phyloP scores from a whole-genome alignment of 2,329 filamentous ascomycete species.

The Xylaria digitata region DNA sequence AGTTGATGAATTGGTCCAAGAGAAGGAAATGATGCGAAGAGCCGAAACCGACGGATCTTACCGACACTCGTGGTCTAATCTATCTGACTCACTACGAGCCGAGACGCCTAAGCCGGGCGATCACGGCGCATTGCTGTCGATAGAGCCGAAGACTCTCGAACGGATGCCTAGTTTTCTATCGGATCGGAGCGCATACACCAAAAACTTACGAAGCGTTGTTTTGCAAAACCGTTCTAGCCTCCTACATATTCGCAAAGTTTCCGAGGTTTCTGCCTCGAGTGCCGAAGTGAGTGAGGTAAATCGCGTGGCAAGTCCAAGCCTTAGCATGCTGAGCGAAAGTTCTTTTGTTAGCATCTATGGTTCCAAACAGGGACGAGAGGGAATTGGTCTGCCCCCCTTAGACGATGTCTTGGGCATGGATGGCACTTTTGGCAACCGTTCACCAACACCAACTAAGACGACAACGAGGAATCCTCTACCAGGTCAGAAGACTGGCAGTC shows the following conservation, averaged over 20 bases:
- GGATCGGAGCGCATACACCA: conserved; percentile 67
- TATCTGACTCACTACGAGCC: conserved; percentile 41
- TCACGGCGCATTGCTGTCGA: conserved; percentile 35
- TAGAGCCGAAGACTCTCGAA: conserved; percentile 56
- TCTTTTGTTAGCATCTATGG: conserved; percentile 75
- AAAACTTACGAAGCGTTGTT: conserved; percentile 71
- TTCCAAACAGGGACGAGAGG: conserved; percentile 40
- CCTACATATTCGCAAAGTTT: conserved; percentile 61
- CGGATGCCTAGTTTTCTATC: conserved; percentile 75
- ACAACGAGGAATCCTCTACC: conserved; percentile 38
- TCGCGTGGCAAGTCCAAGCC: conserved; percentile 65
- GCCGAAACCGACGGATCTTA: conserved; percentile 59
- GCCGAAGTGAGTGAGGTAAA: conserved; percentile 52
- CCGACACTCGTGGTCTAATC: conserved; percentile 49
- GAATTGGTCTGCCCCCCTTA: conserved; percentile 31
- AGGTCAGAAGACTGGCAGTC: conserved; percentile 38
- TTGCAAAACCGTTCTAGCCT: conserved; percentile 62
- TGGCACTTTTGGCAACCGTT: conserved; percentile 42
- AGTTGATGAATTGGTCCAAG: conserved; percentile 64
- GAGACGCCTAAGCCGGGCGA: conserved; percentile 42
- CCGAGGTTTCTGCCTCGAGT: conserved; percentile 52
- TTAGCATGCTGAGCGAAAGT: conserved; percentile 75
- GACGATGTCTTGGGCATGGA: conserved; percentile 42
- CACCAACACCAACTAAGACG: conserved; percentile 39
- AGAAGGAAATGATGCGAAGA: conserved; percentile 64